Percentiles rank a stretch among this genome's conserved stretches.
phyloP scores from a whole-genome alignment of 306 rosid species.

The Cicer judaicum region DNA sequence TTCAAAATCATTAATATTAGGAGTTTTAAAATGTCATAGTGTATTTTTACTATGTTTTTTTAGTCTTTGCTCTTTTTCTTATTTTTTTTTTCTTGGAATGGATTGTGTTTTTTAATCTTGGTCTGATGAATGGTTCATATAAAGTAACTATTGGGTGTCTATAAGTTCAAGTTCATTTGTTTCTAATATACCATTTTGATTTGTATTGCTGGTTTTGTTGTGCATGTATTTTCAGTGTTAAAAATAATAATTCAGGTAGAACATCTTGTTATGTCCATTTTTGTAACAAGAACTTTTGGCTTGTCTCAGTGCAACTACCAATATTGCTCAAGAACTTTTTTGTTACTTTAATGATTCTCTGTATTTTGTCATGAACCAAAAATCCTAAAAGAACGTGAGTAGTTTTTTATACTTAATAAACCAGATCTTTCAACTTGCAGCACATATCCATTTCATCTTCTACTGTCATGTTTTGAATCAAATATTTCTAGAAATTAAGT shows the following conservation, averaged over 20 bases:
- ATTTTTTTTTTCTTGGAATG: background rate
- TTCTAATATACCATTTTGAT: background rate
- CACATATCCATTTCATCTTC: background rate
- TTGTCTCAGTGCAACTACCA: background rate
- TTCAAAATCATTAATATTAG: too few species aligned
- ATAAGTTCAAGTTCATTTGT: background rate
- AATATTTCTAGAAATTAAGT: background rate
- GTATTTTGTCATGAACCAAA: background rate
- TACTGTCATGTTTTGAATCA: background rate
- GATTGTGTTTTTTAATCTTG: background rate
- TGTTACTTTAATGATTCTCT: background rate
- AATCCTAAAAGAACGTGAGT: conserved; percentile 1
- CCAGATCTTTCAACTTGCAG: background rate
- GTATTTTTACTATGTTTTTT: too few species aligned
- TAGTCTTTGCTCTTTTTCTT: background rate
- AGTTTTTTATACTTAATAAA: background rate
- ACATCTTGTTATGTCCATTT: background rate
- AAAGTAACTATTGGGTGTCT: background rate
- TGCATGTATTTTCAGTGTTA: background rate
- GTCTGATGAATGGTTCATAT: background rate
- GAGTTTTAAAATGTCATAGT: too few species aligned
- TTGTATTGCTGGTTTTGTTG: background rate
- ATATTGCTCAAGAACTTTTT: conserved; percentile 9
- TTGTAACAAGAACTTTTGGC: background rate
- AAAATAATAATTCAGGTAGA: background rate